These are phyloP conservation scores for Pleurotus pulmonarius DNA, from an alignment of 768 basidiomycete genomes.

Conservation along the genomic window DNA sequence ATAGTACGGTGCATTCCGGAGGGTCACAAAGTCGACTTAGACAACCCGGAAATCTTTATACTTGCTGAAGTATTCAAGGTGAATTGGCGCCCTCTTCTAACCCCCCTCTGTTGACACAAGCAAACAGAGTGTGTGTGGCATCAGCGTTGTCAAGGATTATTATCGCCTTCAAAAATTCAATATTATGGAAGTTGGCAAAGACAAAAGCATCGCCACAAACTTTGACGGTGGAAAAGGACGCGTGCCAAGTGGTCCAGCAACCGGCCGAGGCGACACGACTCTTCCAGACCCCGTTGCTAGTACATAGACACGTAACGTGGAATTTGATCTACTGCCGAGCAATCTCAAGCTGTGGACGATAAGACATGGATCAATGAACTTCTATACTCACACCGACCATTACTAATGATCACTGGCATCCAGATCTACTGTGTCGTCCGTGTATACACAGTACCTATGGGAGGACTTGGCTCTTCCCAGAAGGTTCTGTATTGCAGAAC, in stretches of 20 bases:
- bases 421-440: too few relatives aligned
- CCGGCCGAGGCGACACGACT: neutral
- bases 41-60: conserved; percentile 67
- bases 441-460: too few relatives aligned
- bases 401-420: too few relatives aligned
- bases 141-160: conserved; percentile 72
- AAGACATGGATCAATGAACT: too few relatives aligned
- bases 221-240: conserved; percentile 22
- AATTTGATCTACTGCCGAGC: too few relatives aligned
- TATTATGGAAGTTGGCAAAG: conserved; percentile 66
- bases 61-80: conserved; percentile 86
- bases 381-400: too few relatives aligned
- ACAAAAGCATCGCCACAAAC: conserved; percentile 32
- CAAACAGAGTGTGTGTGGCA: conserved; percentile 68
- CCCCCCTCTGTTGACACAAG: conserved; percentile 2
- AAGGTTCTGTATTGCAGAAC: too few relatives aligned
- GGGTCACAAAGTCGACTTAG: conserved; percentile 64
- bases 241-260: neutral
- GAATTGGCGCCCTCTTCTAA: conserved; percentile 11
- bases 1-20: conserved; percentile 70
- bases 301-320: too few relatives aligned
- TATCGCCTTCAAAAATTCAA: conserved; percentile 75
- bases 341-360: too few relatives aligned
- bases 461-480: too few relatives aligned
- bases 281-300: neutral